Percentiles rank a stretch among this genome's conserved stretches.
These are phyloP conservation scores for Talaromyces ruber DNA, from an alignment of 495 filamentous ascomycete species.

Conservation along the genomic window DNA sequence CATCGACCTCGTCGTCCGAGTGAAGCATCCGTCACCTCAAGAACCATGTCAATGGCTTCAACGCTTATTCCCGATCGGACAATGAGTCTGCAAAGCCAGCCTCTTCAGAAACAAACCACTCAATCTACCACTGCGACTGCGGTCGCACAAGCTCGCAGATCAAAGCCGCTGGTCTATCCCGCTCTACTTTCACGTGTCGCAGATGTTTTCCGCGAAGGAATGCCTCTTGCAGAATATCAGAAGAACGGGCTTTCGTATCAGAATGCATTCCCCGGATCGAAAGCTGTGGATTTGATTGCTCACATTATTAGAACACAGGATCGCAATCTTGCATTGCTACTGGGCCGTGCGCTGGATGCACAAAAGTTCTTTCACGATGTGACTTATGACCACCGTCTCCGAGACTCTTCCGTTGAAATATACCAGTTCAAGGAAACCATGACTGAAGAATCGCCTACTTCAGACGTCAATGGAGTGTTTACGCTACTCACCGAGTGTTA, in stretches of 20 bases:
- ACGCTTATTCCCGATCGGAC: constrained; percentile 50
- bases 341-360: constrained; percentile 92
- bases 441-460: constrained; percentile 70
- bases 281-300: constrained; percentile 90
- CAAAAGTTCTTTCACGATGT: constrained; percentile 99
- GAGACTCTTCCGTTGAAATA: constrained; percentile 83
- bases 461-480: constrained; percentile 92
- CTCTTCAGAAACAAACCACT: constrained; percentile 20
- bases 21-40: constrained; percentile 35
- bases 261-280: constrained; percentile 86
- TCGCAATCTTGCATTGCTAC: constrained; percentile 82
- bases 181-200: constrained; percentile 86
- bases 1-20: constrained; percentile 28
- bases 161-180: constrained; percentile 80
- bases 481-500: constrained; percentile 95
- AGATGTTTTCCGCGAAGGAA: constrained; percentile 80
- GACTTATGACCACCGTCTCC: constrained; percentile 90
- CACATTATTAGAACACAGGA: constrained; percentile 96
- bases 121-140: constrained; percentile 23
- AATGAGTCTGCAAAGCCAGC: constrained; percentile 37
- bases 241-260: constrained; percentile 98
- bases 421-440: constrained; percentile 95
- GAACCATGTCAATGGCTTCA: constrained; percentile 87
- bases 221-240: constrained; percentile 71
- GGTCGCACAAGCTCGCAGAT: constrained; percentile 41